Evolutionary conservation across 306 rosid species (phyloP).

Genomic region (Trifolium repens): DNA sequence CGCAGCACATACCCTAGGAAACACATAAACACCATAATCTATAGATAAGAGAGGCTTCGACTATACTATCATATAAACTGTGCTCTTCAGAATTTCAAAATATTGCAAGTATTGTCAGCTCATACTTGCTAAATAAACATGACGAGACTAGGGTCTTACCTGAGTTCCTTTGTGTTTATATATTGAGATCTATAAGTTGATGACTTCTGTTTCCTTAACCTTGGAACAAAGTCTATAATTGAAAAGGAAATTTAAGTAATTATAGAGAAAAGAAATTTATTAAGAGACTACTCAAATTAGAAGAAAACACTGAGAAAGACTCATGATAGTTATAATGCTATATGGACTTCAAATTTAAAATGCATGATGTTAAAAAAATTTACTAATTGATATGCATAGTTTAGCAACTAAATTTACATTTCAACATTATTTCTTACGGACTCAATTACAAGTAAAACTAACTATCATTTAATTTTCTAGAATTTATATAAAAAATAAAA

Average conservation of each 20-base stretch:
- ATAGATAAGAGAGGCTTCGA: constrained; percentile 37
- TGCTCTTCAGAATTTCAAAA: constrained; percentile 24
- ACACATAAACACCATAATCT: constrained; percentile 42
- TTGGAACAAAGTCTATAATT: constrained; percentile 64
- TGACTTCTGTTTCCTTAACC: constrained; percentile 83
- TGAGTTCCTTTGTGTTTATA: constrained; percentile 77
- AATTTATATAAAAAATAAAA: no score
- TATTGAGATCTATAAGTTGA: constrained; percentile 92
- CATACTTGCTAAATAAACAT: constrained; percentile 32
- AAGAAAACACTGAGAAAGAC: not conserved
- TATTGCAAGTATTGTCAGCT: constrained; percentile 27
- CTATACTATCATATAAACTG: constrained; percentile 36
- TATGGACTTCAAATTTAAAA: not conserved
- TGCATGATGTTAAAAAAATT: not conserved
- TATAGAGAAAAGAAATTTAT: constrained; percentile 20
- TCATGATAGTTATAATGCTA: not conserved
- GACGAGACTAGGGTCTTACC: constrained; percentile 53
- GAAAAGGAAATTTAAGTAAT: constrained; percentile 30
- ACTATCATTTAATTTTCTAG: no score
- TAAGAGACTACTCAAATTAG: not conserved
- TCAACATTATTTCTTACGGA: no score
- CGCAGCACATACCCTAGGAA: constrained; percentile 73
- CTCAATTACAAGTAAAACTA: no score
- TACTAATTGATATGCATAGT: constrained; percentile 11
- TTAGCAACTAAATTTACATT: constrained; percentile 2